A percentile compares a stretch with the other conserved stretches of the same genome.
These are phyloP conservation scores for Globisporangium cylindrosporum DNA, from an alignment of 352 stramenopile genomes.

Conservation along the genomic window DNA sequence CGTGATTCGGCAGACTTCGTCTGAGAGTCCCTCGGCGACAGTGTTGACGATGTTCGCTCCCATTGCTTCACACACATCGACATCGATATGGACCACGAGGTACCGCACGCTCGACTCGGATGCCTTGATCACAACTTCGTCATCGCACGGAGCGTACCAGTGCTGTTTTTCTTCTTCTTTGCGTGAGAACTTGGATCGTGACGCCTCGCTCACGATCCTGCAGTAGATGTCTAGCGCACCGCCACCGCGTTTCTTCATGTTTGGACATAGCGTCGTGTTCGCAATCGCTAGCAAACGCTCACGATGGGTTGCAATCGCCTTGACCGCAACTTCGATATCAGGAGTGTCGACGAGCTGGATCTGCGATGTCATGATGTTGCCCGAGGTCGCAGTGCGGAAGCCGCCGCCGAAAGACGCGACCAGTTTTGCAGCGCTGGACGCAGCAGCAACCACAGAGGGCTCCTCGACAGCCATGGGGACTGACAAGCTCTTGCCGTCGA, in stretches of 20 bases:
- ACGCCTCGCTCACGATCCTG: constrained; percentile 61
- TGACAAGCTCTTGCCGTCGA: constrained; percentile 74
- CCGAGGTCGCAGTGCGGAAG: constrained; percentile 69
- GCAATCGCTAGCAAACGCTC: constrained; percentile 61
- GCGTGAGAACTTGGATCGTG: constrained; percentile 20
- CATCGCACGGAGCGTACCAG: constrained; percentile 63
- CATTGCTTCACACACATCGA: constrained; percentile 89
- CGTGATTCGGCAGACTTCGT: constrained; percentile 66
- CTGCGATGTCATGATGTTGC: constrained; percentile 88
- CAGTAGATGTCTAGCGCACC: constrained; percentile 79
- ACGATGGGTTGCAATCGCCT: constrained; percentile 47
- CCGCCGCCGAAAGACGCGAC: constrained; percentile 68
- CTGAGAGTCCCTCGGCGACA: constrained; percentile 75
- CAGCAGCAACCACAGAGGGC: constrained; percentile 79
- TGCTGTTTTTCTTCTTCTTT: constrained; percentile 18
- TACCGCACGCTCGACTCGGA: constrained; percentile 34
- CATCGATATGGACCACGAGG: constrained; percentile 83
- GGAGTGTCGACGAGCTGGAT: constrained; percentile 76
- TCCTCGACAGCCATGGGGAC: constrained; percentile 87
- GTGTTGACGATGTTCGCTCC: constrained; percentile 89
- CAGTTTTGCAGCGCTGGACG: constrained; percentile 81
- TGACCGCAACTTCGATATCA: constrained; percentile 55
- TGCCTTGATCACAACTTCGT: constrained; percentile 51
- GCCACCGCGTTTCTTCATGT: constrained; percentile 86
- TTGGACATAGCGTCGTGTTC: constrained; percentile 76